These are phyloP conservation scores for Penicillium sp. DNA, from an alignment of 2,329 filamentous ascomycete species.

Conservation along the genomic window DNA sequence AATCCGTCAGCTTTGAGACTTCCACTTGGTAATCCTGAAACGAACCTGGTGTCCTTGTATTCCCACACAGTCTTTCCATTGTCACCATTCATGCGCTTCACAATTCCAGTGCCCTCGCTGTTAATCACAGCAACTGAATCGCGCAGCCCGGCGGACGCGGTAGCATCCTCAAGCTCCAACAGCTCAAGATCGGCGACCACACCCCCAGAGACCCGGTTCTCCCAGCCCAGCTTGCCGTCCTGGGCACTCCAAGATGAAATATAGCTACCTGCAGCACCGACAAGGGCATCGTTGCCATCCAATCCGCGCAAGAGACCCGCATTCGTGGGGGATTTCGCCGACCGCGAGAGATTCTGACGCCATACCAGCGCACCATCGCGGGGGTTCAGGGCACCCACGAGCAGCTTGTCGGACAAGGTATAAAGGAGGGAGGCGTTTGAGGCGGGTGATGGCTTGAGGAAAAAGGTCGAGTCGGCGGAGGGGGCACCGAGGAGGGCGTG, in stretches of 20 bases:
- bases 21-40: not conserved
- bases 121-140: slow-evolving; percentile 68
- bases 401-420: slow-evolving; percentile 76
- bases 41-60: slow-evolving; percentile 59
- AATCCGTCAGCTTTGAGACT: slow-evolving; percentile 10
- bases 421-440: slow-evolving; percentile 89
- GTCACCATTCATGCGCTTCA: slow-evolving; percentile 69
- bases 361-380: slow-evolving; percentile 79
- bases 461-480: slow-evolving; percentile 81
- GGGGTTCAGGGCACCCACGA: slow-evolving; percentile 85
- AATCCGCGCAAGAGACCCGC: slow-evolving; percentile 60
- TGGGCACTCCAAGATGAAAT: slow-evolving; percentile 80
- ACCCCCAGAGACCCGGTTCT: slow-evolving; percentile 54
- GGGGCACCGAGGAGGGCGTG: slow-evolving; percentile 82
- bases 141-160: slow-evolving; percentile 42
- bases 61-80: slow-evolving; percentile 77
- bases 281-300: slow-evolving; percentile 73
- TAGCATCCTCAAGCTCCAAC: slow-evolving; percentile 62
- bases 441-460: slow-evolving; percentile 76
- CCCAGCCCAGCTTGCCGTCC: slow-evolving; percentile 76
- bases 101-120: slow-evolving; percentile 50
- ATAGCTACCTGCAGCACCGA: slow-evolving; percentile 65
- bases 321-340: slow-evolving; percentile 23
- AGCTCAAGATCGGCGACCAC: slow-evolving; percentile 60
- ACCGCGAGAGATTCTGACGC: slow-evolving; percentile 69